phyloP scores from a whole-genome alignment of 371 early-diverging fungal species.

The Actinomortierella ambigua region DNA sequence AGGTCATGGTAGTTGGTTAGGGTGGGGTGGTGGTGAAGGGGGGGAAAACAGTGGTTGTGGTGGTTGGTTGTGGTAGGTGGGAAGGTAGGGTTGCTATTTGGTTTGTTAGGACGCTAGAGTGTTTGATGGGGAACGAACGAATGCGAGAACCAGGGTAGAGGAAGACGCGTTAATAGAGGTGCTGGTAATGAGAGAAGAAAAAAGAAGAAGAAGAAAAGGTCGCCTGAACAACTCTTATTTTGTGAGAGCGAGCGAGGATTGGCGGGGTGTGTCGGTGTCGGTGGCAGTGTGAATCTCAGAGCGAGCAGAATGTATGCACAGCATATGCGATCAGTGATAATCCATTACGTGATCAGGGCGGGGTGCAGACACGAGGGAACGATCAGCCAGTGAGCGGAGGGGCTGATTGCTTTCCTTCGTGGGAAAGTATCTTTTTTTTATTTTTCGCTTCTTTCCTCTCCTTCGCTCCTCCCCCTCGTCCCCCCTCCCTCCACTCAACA shows the following conservation, averaged over 20 bases:
- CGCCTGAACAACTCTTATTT: neutral
- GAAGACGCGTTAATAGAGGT: neutral
- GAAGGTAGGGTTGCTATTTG: constrained; percentile 5
- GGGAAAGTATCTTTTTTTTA: constrained; percentile 7
- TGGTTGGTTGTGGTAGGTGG: neutral
- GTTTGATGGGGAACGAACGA: too few relatives aligned
- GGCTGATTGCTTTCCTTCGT: too few relatives aligned
- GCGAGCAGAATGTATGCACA: neutral
- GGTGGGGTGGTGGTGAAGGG: neutral
- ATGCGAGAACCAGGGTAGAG: neutral
- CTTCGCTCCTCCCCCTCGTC: constrained; percentile 7
- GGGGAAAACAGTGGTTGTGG: neutral
- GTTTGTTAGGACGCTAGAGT: too few relatives aligned
- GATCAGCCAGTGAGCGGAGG: too few relatives aligned
- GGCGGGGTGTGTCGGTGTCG: neutral
- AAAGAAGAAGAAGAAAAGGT: constrained; percentile 8
- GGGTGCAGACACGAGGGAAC: too few relatives aligned
- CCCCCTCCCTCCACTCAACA: neutral
- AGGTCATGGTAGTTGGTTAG: constrained; percentile 26
- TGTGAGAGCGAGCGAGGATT: too few relatives aligned
- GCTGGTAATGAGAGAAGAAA: neutral
- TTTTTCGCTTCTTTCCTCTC: neutral
- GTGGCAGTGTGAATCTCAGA: too few relatives aligned
- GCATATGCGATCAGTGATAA: neutral
- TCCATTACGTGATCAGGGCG: too few relatives aligned